Conservation (phyloP, 306 rosid genomes). For the Ormosia semicastrata region DNA sequence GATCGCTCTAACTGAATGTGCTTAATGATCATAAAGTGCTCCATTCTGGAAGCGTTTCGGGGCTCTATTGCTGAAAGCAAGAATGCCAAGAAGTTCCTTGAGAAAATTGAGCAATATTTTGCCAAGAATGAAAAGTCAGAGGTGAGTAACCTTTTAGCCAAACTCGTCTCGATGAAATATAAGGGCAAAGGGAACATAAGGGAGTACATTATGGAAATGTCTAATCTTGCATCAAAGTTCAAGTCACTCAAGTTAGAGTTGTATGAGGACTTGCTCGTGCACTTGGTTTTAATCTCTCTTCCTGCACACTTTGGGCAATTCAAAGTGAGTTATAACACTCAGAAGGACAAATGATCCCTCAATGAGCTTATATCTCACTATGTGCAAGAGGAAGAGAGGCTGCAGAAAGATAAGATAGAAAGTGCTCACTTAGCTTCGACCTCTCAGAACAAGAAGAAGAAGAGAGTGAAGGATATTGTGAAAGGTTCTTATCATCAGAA, state of each 20-base stretch:
- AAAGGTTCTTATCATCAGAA: too few species aligned
- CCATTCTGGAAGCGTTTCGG: too few species aligned
- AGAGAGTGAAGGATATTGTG: background rate
- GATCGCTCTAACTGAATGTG: too few species aligned
- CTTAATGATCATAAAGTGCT: too few species aligned
- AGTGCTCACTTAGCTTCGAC: background rate
- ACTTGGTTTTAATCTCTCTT: background rate
- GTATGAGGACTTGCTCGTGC: background rate
- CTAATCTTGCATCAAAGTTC: too few species aligned
- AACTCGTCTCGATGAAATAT: background rate
- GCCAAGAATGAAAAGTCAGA: too few species aligned
- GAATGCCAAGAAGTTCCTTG: too few species aligned
- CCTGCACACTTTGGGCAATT: background rate
- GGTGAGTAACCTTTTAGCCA: background rate
- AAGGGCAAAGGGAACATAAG: background rate
- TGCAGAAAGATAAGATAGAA: background rate
- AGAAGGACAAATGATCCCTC: background rate
- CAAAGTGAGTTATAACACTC: background rate
- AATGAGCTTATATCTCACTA: background rate
- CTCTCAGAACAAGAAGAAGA: background rate
- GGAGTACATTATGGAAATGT: background rate
- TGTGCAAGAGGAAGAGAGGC: background rate
- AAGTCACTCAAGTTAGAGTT: too few species aligned
- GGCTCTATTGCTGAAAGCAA: too few species aligned
- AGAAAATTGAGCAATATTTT: too few species aligned